phyloP scores from a whole-genome alignment of 306 rosid genomes.

The Carpinus fangiana region DNA sequence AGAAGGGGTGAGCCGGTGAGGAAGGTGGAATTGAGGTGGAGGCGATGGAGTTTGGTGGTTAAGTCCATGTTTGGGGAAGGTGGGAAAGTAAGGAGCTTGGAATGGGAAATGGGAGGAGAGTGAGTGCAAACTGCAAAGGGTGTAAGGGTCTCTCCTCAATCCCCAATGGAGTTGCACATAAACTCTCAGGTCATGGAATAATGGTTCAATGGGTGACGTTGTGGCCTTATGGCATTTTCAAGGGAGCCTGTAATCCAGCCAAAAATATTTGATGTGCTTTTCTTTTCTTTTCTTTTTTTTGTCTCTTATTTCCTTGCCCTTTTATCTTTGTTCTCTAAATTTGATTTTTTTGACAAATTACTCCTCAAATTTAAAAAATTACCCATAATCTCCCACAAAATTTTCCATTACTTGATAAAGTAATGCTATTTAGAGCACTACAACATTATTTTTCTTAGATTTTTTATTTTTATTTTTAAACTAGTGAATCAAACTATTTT shows the following conservation, averaged over 20 bases:
- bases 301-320: no score
- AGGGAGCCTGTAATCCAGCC: neutral
- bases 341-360: neutral
- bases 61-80: slow-evolving; percentile 53
- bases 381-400: no score
- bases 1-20: slow-evolving; percentile 55
- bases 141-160: neutral
- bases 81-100: neutral
- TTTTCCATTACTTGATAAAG: no score
- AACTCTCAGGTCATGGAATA: neutral
- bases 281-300: no score
- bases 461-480: no score
- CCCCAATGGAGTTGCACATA: neutral
- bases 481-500: no score
- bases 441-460: no score
- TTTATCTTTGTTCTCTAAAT: no score
- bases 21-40: slow-evolving; percentile 63
- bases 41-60: slow-evolving; percentile 60
- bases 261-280: no score
- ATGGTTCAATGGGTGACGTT: neutral
- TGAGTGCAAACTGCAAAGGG: neutral
- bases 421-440: no score
- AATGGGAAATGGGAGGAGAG: neutral
- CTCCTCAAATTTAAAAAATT: neutral
- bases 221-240: neutral